Evolutionary conservation across 768 basidiomycete species (phyloP), one percentile per base, ranked within the genome.

Genomic region (Tricholoma terreum): DNA sequence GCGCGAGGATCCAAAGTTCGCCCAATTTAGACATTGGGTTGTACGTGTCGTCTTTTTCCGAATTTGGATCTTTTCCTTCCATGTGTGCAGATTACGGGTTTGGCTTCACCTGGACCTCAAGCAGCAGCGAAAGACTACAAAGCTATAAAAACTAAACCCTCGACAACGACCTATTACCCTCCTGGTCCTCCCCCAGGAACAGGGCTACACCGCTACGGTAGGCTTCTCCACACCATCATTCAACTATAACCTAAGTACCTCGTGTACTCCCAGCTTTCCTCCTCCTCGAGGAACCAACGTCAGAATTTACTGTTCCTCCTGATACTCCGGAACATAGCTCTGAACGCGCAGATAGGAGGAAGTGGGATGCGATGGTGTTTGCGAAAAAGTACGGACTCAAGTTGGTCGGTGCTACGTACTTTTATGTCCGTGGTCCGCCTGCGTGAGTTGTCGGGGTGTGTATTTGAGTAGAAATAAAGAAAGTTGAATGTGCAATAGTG

Each of bases 321-420:
- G 70, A 76, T 10, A 81, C 79, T 3, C 69, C 72, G 0, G 85
- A 87, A 58, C 68, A 75, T 58, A 74, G 78, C 17, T 72, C 68
- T 3, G 73, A 71, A n/a, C 60, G 75, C 6, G 76, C 75, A 52
- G 75, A 80, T 36, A 72, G 86, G 11, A 70, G 75, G 2, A 79
- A 69, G 33, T 88, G 86, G 86, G 74, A 82, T n/a, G 80, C 79
- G 4, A 58, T 77, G 9, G 66, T 63, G 2, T 87, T 88, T 64
- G 85, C 78, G 19, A 69, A 80, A 7, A 66, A 68, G 61, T 71
- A 85, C 59, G 77, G 76, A 0, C 68, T 88, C 46, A 80, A 77
- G 67, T 70, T 86, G 5, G 83, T 86, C 17, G 86, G 82, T 11
- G 82, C 76, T 12, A 86, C 81, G 62, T 86, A 79, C 64, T 80